phyloP scores from a whole-genome alignment of 169 alveolate species.

The Fabrea salina region DNA sequence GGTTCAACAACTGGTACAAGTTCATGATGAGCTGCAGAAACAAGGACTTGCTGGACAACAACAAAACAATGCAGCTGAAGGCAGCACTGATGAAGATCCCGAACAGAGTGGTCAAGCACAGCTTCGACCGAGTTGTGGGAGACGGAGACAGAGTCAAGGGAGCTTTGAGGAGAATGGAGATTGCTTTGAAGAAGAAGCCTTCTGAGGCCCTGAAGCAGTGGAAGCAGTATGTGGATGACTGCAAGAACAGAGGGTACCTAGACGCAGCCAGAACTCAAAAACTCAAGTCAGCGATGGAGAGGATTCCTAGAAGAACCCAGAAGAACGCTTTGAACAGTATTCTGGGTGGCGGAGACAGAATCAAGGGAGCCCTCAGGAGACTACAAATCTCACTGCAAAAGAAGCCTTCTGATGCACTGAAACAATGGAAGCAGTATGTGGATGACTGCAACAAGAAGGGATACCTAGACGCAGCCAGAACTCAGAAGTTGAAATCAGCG shows the following conservation, averaged over 20 bases:
- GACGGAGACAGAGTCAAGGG: neutral
- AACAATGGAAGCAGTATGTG: neutral
- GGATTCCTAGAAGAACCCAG: neutral
- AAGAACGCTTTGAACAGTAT: neutral
- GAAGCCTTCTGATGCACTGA: neutral
- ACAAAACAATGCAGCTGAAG: neutral
- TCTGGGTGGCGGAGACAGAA: neutral
- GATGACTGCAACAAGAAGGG: neutral
- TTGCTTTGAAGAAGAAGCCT: neutral
- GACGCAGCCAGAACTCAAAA: neutral
- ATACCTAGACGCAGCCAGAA: neutral
- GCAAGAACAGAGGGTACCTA: neutral
- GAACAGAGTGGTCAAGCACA: neutral
- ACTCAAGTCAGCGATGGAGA: neutral
- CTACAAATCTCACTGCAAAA: neutral
- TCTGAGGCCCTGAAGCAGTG: neutral
- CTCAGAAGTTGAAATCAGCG: neutral
- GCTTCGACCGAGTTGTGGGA: neutral
- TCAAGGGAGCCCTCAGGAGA: neutral
- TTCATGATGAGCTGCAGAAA: neutral
- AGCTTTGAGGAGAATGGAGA: neutral
- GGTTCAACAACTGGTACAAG: neutral
- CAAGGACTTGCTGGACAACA: neutral
- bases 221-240: neutral
- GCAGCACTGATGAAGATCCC: neutral